Evolutionary conservation across 148 eudicot species (phyloP).

Genomic region (Drosera capensis): DNA sequence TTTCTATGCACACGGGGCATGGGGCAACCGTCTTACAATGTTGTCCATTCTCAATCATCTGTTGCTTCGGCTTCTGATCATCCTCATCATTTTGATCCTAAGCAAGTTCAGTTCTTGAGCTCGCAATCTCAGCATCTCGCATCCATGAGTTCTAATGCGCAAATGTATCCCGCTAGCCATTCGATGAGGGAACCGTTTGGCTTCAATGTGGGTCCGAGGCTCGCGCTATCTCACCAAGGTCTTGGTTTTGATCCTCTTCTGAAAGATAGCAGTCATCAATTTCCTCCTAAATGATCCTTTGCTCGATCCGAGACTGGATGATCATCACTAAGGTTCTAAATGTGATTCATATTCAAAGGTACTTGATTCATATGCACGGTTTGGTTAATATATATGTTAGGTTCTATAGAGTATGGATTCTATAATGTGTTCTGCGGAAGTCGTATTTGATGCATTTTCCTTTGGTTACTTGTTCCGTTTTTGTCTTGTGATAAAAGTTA

Average conservation of each 20-base stretch:
- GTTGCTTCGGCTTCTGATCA: neutral
- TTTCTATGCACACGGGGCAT: neutral
- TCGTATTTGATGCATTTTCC: too few species aligned
- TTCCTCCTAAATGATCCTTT: neutral
- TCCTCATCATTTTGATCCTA: neutral
- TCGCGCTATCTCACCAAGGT: neutral
- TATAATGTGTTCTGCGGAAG: too few species aligned
- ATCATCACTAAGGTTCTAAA: too few species aligned
- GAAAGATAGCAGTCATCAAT: neutral
- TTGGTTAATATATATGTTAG: too few species aligned
- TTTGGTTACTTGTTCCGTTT: too few species aligned
- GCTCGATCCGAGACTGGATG: too few species aligned
- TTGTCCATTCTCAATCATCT: neutral
- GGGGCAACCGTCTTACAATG: too few species aligned
- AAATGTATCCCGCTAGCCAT: neutral
- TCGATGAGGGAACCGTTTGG: neutral
- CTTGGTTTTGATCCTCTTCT: neutral
- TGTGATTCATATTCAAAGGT: too few species aligned
- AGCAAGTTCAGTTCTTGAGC: neutral
- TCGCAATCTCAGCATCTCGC: neutral
- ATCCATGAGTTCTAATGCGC: neutral
- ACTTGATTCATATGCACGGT: too few species aligned
- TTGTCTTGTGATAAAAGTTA: too few species aligned
- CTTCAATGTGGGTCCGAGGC: neutral
- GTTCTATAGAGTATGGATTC: too few species aligned